A percentile compares a stretch with the other conserved stretches of the same genome.
Conservation (phyloP, 129 eudicot genomes). For the Heracleum sosnowskyi region DNA sequence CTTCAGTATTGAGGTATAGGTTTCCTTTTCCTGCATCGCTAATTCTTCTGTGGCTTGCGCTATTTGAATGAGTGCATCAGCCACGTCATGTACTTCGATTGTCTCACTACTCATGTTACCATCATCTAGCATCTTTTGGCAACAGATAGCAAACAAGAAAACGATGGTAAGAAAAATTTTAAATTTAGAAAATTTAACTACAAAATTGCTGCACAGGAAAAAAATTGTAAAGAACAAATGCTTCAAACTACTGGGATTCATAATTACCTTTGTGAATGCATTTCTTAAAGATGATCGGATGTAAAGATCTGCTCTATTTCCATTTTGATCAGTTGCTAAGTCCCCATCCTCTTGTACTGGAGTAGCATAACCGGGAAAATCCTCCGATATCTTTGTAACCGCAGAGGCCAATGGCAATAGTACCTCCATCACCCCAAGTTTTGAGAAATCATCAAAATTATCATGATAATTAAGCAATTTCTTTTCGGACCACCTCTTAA, state of each 20-base stretch:
- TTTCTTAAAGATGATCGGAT: conserved; percentile 61
- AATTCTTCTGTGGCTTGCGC: conserved; percentile 65
- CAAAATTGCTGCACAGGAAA: background rate
- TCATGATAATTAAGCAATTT: conserved; percentile 59
- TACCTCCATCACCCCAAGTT: conserved; percentile 48
- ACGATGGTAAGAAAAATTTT: background rate
- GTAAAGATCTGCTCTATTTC: conserved; percentile 69
- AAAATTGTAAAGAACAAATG: background rate
- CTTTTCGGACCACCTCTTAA: conserved; percentile 66
- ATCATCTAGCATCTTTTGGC: conserved; percentile 45
- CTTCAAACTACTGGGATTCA: background rate
- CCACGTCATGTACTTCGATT: conserved; percentile 39
- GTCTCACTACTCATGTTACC: conserved; percentile 25
- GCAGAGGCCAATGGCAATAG: conserved; percentile 57
- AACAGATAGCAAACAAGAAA: background rate
- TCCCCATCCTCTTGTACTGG: conserved; percentile 30
- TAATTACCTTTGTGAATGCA: conserved; percentile 68
- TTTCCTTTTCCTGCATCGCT: conserved; percentile 56
- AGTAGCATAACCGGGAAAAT: conserved; percentile 26
- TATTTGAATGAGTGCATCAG: conserved; percentile 47
- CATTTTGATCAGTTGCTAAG: conserved; percentile 25
- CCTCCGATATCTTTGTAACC: conserved; percentile 50
- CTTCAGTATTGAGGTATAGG: conserved; percentile 47
- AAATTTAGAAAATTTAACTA: background rate
- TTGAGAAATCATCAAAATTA: conserved; percentile 20